Evolutionary conservation across 192 early-diverging fungal species (phyloP).

Genomic region (Linnemannia hyalina): DNA sequence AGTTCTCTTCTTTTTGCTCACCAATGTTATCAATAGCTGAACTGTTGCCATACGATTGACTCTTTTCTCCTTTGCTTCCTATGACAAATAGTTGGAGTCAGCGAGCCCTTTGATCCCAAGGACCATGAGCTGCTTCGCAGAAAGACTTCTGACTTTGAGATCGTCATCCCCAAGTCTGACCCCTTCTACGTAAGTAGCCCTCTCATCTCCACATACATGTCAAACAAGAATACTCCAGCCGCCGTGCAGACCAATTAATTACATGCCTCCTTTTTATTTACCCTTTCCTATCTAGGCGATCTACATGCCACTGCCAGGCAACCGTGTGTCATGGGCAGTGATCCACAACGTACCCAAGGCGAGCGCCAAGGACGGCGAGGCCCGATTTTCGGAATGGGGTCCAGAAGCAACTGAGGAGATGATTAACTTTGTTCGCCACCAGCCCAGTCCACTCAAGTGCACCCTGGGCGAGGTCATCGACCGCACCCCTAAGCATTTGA

Average conservation of each 20-base stretch:
- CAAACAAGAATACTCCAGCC: background rate
- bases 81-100: conserved; percentile 34
- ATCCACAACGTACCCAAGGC: conserved; percentile 43
- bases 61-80: background rate
- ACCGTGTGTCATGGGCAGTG: conserved; percentile 50
- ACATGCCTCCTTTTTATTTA: background rate
- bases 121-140: conserved; percentile 38
- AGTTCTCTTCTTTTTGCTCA: background rate
- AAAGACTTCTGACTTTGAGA: conserved; percentile 47
- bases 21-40: background rate
- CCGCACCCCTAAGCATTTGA: conserved; percentile 21
- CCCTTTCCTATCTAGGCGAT: conserved; percentile 6
- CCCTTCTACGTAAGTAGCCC: conserved; percentile 40
- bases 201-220: background rate
- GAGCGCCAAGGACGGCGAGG: conserved; percentile 27
- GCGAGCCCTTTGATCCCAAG: conserved; percentile 40
- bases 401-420: conserved; percentile 39
- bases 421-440: conserved; percentile 43
- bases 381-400: conserved; percentile 44
- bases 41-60: background rate
- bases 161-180: conserved; percentile 50
- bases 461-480: conserved; percentile 29
- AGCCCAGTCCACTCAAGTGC: conserved; percentile 34
- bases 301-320: conserved; percentile 48
- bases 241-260: background rate